Conservation (phyloP, 2,329 filamentous ascomycete genomes). For the Pseudocercospora cruenta region DNA sequence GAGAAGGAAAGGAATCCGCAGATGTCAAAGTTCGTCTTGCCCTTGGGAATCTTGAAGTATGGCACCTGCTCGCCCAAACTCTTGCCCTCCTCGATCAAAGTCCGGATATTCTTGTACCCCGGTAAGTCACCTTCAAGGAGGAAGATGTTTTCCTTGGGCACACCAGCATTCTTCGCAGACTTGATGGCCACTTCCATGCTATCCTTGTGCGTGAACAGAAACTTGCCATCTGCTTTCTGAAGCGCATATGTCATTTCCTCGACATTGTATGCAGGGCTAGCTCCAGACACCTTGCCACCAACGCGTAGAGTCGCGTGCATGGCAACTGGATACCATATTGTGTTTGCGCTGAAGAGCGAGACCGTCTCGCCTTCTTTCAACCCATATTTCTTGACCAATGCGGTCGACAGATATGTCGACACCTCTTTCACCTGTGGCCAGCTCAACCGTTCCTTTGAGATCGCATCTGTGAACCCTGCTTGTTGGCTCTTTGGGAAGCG, state of each 20-base stretch:
- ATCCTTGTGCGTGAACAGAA: slow-evolving; percentile 60
- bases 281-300: slow-evolving; percentile 63
- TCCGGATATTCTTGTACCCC: slow-evolving; percentile 55
- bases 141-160: slow-evolving; percentile 57
- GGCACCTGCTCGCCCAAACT: slow-evolving; percentile 49
- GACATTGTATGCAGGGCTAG: slow-evolving; percentile 66
- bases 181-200: slow-evolving; percentile 59
- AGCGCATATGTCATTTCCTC: slow-evolving; percentile 71
- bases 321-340: slow-evolving; percentile 68
- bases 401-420: slow-evolving; percentile 63
- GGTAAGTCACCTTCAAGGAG: slow-evolving; percentile 59
- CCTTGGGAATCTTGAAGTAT: slow-evolving; percentile 54
- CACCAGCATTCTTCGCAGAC: slow-evolving; percentile 59
- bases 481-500: slow-evolving; percentile 46
- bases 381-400: slow-evolving; percentile 59
- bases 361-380: slow-evolving; percentile 61
- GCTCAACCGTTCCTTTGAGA: slow-evolving; percentile 61
- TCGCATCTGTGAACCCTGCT: slow-evolving; percentile 61
- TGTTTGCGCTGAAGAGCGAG: slow-evolving; percentile 65
- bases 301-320: slow-evolving; percentile 61
- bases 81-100: slow-evolving; percentile 50
- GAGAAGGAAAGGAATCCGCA: slow-evolving; percentile 59
- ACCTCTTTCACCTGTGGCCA: slow-evolving; percentile 62
- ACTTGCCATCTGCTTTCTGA: slow-evolving; percentile 60
- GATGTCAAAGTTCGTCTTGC: slow-evolving; percentile 60